Evolutionary conservation across 1,284 basidiomycete species (phyloP).

Genomic region (Neotropicomus parvogracilis): DNA sequence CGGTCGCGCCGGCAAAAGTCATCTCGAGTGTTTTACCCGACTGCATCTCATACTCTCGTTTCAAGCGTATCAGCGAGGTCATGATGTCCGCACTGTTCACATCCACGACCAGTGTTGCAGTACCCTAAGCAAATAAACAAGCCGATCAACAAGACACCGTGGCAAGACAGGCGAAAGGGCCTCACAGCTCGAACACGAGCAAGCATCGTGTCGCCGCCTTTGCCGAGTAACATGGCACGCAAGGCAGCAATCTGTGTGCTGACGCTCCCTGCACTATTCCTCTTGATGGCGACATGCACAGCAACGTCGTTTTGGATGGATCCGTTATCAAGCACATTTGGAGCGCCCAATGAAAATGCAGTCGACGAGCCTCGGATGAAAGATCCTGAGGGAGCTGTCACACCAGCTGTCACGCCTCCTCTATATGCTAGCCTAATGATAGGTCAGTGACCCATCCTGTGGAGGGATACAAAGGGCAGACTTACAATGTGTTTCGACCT

Average conservation of each 20-base stretch:
- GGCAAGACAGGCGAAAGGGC: neutral
- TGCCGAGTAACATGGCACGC: slow-evolving; percentile 51
- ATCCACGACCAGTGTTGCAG: slow-evolving; percentile 62
- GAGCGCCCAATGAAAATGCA: slow-evolving; percentile 60
- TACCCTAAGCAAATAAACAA: slow-evolving; percentile 35
- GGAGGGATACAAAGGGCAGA: slow-evolving; percentile 18
- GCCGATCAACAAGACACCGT: neutral
- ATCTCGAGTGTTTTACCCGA: slow-evolving; percentile 55
- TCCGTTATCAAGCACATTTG: slow-evolving; percentile 62
- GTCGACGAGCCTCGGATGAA: slow-evolving; percentile 67
- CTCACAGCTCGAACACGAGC: slow-evolving; percentile 60
- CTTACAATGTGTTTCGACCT: slow-evolving; percentile 68
- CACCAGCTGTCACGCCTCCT: slow-evolving; percentile 57
- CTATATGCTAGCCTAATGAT: slow-evolving; percentile 54
- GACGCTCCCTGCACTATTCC: slow-evolving; percentile 45
- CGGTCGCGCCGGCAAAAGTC: slow-evolving; percentile 70
- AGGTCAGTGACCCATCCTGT: neutral
- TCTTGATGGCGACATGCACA: slow-evolving; percentile 64
- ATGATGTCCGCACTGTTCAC: slow-evolving; percentile 76
- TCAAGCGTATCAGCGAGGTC: slow-evolving; percentile 69
- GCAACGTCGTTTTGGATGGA: slow-evolving; percentile 69
- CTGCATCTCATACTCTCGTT: slow-evolving; percentile 64
- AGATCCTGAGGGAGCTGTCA: slow-evolving; percentile 53
- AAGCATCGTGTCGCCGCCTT: slow-evolving; percentile 49
- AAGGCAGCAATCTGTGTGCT: slow-evolving; percentile 73